Base-by-base conservation (phyloP, 331 rosid genomes). In the Acacia pycnantha region DNA sequence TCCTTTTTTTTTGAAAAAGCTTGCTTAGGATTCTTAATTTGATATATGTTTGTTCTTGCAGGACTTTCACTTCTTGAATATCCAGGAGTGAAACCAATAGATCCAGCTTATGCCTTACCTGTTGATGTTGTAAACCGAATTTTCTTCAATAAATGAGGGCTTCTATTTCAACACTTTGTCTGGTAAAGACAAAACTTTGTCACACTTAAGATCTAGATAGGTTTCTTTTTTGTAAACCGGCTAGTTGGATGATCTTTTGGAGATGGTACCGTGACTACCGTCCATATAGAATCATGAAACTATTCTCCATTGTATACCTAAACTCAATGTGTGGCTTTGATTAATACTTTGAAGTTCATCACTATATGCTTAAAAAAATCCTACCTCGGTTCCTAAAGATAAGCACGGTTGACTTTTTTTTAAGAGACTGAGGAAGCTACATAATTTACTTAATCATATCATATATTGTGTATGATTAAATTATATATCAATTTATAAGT, bases 41-140 rank as follows among this genome's bases (percentile, higher is more conserved):
- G 56, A 46, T 69, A 6, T 0, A 5, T 77, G 6, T 78, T 82
- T 85, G 51, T 82, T 85, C 77, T 81, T 88, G 87, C 94, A 90
- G 94, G 98, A 70, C 99, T 93, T 82, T 92, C 98, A 5, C 97
- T 89, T 84, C 97, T 95, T 50, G 97, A 93, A 91, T 95, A 92
- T 92, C 94, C 93, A 8, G 97, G 93, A 68, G 0, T 95, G 85
- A 95, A 92, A 86, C 86, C 97, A 31, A 85, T 89, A 54, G 92
- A 93, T 81, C 97, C 97, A 59, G 94, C 98, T 62, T 91, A 91
- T 79, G 97, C 97, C 37, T 84, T 92, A 82, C 99, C 99, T 16
- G 94, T 95, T 67, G 96, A 90, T 31, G 94, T 86, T 44, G 94
- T 90, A 50, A 86, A 90, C 82, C 82, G 82, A 72, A 87, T 92